Evolutionary conservation across 2,329 filamentous ascomycete species (phyloP).

Genomic region (Pezicula neosporulosa): DNA sequence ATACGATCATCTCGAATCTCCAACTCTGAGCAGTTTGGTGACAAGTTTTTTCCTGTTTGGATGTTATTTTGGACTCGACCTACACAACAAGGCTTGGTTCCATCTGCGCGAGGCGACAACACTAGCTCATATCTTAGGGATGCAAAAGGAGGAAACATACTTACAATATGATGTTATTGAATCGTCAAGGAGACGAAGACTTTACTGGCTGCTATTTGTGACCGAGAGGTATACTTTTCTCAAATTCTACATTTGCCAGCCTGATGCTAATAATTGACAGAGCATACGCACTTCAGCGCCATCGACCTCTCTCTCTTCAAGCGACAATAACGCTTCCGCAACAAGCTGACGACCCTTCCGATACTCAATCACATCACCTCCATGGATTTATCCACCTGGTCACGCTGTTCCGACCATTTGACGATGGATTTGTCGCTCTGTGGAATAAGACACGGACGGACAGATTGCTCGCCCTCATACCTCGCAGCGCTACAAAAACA

Average conservation of each 20-base stretch:
- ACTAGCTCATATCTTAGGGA: constrained; percentile 56
- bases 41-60: constrained; percentile 80
- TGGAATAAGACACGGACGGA: constrained; percentile 63
- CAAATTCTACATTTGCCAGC: too few species aligned
- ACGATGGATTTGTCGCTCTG: constrained; percentile 57
- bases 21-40: constrained; percentile 55
- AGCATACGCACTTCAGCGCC: constrained; percentile 68
- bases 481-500: constrained; percentile 59
- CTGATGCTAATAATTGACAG: constrained; percentile 29
- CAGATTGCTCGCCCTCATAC: constrained; percentile 53
- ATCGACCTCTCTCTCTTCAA: constrained; percentile 67
- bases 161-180: constrained; percentile 55
- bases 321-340: constrained; percentile 65
- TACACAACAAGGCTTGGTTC: constrained; percentile 76
- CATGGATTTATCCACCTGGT: constrained; percentile 57
- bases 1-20: constrained; percentile 55
- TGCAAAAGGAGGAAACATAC: constrained; percentile 63
- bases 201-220: constrained; percentile 72
- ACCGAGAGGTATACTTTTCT: constrained; percentile 56
- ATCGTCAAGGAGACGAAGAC: constrained; percentile 57
- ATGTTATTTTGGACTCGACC: constrained; percentile 66
- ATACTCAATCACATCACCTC: constrained; percentile 49
- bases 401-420: constrained; percentile 62
- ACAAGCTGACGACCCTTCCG: constrained; percentile 56
- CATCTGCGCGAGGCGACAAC: constrained; percentile 75